Base-by-base conservation (phyloP, 352 stramenopile genomes). In the Phytophthora litchii region DNA sequence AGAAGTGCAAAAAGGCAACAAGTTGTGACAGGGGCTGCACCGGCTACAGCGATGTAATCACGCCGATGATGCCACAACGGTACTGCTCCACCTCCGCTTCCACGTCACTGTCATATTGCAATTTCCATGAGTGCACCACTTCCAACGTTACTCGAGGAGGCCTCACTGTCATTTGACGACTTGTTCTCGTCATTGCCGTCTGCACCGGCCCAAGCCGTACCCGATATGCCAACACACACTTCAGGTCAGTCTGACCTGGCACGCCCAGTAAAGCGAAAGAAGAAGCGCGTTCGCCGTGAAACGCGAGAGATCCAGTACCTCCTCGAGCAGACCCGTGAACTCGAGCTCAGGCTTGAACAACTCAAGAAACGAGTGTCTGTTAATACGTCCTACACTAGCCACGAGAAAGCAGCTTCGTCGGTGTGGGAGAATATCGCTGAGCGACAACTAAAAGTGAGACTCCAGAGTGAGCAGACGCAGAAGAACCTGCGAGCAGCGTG, bases 271-370 rank as follows among this genome's bases (percentile, higher is more conserved):
- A 46, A 51, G 10, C 36, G 13, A n/a, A 63, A 63, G 54, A 63
- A 63, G 44, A 63, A 62, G n/a, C 44, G 54, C 12, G 54, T 63
- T 25, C 54, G 54, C 23, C 44, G 54, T 6, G 54, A 56, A 50
- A 32, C 34, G 13, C n/a, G 49, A 49, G 49, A 57, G 19, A n/a
- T 63, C 35, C 17, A 29, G 45, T 32, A 56, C 20, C 27, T 63
- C 1, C 45, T 29, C 10, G 54, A 63, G 7, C 45, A 56, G 29
- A 34, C 25, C 1, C 54, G 54, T 17, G 29, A 50, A 23, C 54
- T 63, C 27, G 54, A 63, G 23, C 17, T 63, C 12, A 38, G 54
- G 35, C 35, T 63, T 19, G 45, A 56, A 44, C 54, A 56, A 11
- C 44, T 63, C 1, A 41, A 63, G 35, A 63, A 56, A 3, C 44